Evolutionary conservation across 495 filamentous ascomycete species (phyloP).

Genomic region (Podospora comata): DNA sequence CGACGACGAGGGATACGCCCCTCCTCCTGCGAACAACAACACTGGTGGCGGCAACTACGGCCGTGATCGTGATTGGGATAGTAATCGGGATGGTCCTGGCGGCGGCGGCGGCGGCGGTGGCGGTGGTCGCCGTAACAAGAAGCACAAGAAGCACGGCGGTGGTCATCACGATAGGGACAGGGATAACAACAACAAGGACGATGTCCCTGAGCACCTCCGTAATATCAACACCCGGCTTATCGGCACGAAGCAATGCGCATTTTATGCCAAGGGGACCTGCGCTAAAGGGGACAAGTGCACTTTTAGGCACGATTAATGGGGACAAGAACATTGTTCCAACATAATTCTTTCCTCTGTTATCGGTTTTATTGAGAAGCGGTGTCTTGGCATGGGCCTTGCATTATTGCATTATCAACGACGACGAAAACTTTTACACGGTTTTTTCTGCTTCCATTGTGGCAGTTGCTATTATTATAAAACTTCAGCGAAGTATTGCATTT

Average conservation of each 20-base stretch:
- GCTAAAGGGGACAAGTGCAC: slow-evolving; percentile 82
- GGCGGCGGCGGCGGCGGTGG: not conserved
- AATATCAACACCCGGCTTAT: slow-evolving; percentile 45
- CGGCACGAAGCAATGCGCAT: slow-evolving; percentile 65
- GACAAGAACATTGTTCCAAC: not conserved
- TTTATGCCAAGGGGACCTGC: slow-evolving; percentile 76
- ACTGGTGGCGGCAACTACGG: slow-evolving; percentile 16
- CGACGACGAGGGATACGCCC: slow-evolving; percentile 1
- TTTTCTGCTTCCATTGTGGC: too few species aligned
- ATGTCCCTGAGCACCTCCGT: slow-evolving; percentile 35
- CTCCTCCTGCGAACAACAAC: slow-evolving; percentile 14
- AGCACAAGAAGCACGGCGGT: slow-evolving; percentile 12
- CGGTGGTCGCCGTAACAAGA: slow-evolving; percentile 7
- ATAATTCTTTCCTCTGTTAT: not conserved
- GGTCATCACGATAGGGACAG: slow-evolving; percentile 6
- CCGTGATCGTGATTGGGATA: slow-evolving; percentile 16
- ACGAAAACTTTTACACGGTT: too few species aligned
- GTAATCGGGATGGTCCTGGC: slow-evolving; percentile 24
- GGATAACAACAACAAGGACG: slow-evolving; percentile 11
- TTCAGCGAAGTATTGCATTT: too few species aligned
- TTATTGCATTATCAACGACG: too few species aligned
- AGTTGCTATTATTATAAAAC: too few species aligned
- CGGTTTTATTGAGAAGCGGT: too few species aligned
- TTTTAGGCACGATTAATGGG: slow-evolving; percentile 61
- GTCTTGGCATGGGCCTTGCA: too few species aligned